A percentile compares a stretch with the other conserved stretches of the same genome.
phyloP scores from a whole-genome alignment of 345 rosid genomes.

The Xanthoceras sorbifolium region DNA sequence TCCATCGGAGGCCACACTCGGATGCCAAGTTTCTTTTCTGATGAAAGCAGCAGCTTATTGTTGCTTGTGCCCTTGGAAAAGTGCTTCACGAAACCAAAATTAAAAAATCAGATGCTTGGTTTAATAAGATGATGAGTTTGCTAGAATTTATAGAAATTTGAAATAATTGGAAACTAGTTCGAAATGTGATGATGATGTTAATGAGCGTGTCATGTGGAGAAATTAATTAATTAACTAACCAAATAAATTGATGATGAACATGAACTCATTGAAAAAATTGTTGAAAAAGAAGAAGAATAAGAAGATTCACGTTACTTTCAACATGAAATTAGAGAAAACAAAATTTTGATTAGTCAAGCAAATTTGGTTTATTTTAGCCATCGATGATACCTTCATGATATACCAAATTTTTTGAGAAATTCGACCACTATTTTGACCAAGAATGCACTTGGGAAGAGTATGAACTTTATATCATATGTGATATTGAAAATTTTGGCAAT shows the following conservation, averaged over 20 bases:
- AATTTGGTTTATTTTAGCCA: no score
- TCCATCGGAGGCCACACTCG: slow-evolving; percentile 17
- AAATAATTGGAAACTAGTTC: background rate
- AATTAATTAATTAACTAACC: background rate
- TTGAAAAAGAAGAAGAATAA: no score
- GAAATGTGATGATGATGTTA: no score
- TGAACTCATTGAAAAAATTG: no score
- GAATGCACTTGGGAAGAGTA: no score
- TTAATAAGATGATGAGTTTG: background rate
- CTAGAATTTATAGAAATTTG: background rate
- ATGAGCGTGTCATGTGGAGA: no score
- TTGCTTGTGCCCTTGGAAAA: slow-evolving; percentile 14
- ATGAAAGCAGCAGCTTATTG: slow-evolving; percentile 9
- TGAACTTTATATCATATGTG: background rate
- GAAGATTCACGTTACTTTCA: no score
- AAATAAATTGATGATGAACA: background rate
- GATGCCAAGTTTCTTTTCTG: slow-evolving; percentile 14
- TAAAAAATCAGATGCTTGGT: background rate
- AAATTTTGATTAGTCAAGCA: no score
- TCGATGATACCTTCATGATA: no score
- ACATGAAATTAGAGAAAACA: background rate
- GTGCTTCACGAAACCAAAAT: background rate
- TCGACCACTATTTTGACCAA: no score
- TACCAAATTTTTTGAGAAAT: no score
- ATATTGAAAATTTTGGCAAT: background rate